phyloP scores from a whole-genome alignment of 345 rosid species.

The Jatropha curcas region DNA sequence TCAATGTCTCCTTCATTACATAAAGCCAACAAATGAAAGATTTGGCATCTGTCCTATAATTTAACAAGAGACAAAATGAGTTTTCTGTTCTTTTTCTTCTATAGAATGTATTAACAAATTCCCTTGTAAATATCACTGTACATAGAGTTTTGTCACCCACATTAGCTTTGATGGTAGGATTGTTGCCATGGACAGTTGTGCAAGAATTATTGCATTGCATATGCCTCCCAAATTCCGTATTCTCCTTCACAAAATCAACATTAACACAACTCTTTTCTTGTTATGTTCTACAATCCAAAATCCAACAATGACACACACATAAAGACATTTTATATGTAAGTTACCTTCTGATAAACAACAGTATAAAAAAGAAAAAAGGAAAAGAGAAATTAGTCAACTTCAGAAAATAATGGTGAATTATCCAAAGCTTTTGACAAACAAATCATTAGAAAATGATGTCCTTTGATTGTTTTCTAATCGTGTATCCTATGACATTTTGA shows the following conservation, averaged over 20 bases:
- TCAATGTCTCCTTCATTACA: neutral
- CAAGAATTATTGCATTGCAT: neutral
- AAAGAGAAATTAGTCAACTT: neutral
- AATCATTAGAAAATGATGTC: neutral
- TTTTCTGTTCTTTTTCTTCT: too few relatives aligned
- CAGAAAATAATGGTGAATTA: neutral
- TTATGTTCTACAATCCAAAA: neutral
- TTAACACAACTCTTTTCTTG: neutral
- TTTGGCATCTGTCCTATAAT: neutral
- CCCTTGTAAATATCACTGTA: neutral
- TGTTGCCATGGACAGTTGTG: neutral
- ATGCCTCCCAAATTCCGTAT: neutral
- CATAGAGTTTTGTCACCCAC: neutral
- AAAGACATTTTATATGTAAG: too few relatives aligned
- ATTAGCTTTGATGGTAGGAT: neutral
- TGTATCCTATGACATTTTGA: neutral
- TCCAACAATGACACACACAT: neutral
- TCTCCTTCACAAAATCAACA: neutral
- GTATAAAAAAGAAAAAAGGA: neutral
- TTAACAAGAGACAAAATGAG: too few relatives aligned
- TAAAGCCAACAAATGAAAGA: neutral
- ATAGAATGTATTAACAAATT: neutral
- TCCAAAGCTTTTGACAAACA: neutral
- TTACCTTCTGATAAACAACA: too few relatives aligned
- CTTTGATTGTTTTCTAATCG: too few relatives aligned